Evolutionary conservation across 176 grass and related monocot species (phyloP), one percentile per base, ranked within the genome.

Genomic region (Bolboschoenus planiculmis): DNA sequence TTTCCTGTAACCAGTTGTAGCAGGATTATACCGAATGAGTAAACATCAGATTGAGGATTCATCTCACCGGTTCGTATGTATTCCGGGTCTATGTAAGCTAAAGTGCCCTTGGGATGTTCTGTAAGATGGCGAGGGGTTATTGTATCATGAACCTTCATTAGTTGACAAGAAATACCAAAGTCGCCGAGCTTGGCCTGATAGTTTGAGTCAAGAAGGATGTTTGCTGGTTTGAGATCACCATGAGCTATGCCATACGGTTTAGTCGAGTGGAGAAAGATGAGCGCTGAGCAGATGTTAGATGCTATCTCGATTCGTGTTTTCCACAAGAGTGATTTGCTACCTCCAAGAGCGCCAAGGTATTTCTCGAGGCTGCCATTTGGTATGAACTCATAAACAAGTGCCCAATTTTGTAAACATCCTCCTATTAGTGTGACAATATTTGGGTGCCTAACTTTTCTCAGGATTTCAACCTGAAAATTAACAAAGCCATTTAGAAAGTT

Each of bases 191-290:
- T 91, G 83, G 77, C 82, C 48, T 44, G 1, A 44, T 85, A 46
- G 54, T 90, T 90, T 1, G 88, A 74, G 48, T 88, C 88, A 0
- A 93, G 91, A 33, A 93, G 88, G 64, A 92, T 84, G 40, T 88
- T 92, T 31, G 68, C 70, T 24, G 88, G 88, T 60, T 92, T 92
- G 20, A 92, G 85, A 40, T 90, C 91, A 34, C 85, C 91, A 62
- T 92, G 91, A 14, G 87, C 91, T 77, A 88, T 88, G 3, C 85
- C 64, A 47, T 90, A 83, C 13, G 88, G 85, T 70, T 81, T 86
- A 61, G 37, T 29, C 21, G 80, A 85, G 47, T 93, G 91, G 43
- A 93, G 79, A 64, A 93, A 93, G 65, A 90, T 84, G 15, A 90
- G 83, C 1, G 91, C 83, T 11, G 91, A 86, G 83, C 80, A 93